Evolutionary conservation across 2,329 filamentous ascomycete genomes (phyloP).

Genomic region (Cordyceps militaris): DNA sequence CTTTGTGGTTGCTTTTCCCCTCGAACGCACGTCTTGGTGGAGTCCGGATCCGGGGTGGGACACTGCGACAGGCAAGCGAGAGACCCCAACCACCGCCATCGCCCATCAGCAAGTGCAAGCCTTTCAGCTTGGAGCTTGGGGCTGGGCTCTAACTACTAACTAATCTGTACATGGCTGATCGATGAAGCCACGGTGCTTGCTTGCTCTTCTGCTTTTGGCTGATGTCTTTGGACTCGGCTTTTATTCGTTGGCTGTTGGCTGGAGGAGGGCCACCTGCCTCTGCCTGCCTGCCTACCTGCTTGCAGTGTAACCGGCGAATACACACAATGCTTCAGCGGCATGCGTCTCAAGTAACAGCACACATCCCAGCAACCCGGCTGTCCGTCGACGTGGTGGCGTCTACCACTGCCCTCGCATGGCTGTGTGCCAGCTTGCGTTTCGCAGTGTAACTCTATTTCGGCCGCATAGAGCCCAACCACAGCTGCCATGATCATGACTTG

Average conservation of each 20-base stretch:
- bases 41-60: conserved; percentile 28
- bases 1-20: conserved; percentile 25
- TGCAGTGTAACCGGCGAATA: too few relatives aligned
- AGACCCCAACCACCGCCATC: conserved; percentile 13
- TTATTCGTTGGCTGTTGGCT: not conserved
- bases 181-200: conserved; percentile 3
- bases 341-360: too few relatives aligned
- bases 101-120: not conserved
- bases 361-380: not conserved
- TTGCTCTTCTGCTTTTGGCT: too few relatives aligned
- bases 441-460: conserved; percentile 5
- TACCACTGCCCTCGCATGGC: not conserved
- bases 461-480: not conserved
- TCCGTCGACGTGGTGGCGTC: not conserved
- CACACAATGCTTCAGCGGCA: not conserved
- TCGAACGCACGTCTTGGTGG: conserved; percentile 26
- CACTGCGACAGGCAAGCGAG: conserved; percentile 14
- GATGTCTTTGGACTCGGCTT: too few relatives aligned
- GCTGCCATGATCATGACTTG: not conserved
- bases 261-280: not conserved
- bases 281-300: too few relatives aligned
- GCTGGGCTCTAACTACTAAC: too few relatives aligned
- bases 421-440: conserved; percentile 8
- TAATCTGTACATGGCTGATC: too few relatives aligned
- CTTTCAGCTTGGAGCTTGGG: not conserved